A percentile compares a stretch with the other conserved stretches of the same genome.
These are phyloP conservation scores for Panicum hallii DNA, from an alignment of 202 grass and related monocot genomes.

Conservation along the genomic window DNA sequence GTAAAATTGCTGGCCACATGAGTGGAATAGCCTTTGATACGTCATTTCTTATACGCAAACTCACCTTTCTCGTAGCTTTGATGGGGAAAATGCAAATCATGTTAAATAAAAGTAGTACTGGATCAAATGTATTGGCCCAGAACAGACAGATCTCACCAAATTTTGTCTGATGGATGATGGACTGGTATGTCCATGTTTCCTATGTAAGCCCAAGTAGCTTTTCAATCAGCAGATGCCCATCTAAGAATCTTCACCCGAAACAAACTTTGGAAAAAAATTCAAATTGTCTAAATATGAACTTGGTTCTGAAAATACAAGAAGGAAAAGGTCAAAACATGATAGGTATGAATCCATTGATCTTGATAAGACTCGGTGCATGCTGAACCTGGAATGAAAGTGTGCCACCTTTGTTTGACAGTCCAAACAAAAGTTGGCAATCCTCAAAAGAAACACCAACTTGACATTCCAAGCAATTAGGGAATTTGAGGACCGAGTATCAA, in stretches of 20 bases:
- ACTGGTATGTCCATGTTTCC: slow-evolving; percentile 29
- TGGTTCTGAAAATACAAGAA: background rate
- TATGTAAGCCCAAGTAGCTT: slow-evolving; percentile 15
- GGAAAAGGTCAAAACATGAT: background rate
- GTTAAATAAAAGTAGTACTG: slow-evolving; percentile 20
- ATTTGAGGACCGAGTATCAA: background rate
- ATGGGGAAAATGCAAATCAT: slow-evolving; percentile 41
- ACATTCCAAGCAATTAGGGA: background rate
- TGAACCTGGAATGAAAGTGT: background rate
- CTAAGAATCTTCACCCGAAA: slow-evolving; percentile 24
- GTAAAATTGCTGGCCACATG: background rate
- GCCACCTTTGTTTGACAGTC: background rate
- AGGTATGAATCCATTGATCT: slow-evolving; percentile 11
- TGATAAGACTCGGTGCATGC: background rate
- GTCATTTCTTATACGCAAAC: slow-evolving; percentile 44
- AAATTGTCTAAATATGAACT: slow-evolving; percentile 1
- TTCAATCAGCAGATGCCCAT: slow-evolving; percentile 23
- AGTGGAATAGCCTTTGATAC: slow-evolving; percentile 27
- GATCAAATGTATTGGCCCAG: slow-evolving; percentile 43
- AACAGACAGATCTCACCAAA: slow-evolving; percentile 35
- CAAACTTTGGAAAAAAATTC: background rate
- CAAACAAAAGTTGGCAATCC: slow-evolving; percentile 13
- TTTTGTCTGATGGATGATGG: slow-evolving; percentile 35
- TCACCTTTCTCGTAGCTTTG: slow-evolving; percentile 26
- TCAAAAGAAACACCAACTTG: background rate